Evolutionary conservation across 192 early-diverging fungal species (phyloP), one percentile per base, ranked within the genome.

Genomic region (Umbelopsis sp.): DNA sequence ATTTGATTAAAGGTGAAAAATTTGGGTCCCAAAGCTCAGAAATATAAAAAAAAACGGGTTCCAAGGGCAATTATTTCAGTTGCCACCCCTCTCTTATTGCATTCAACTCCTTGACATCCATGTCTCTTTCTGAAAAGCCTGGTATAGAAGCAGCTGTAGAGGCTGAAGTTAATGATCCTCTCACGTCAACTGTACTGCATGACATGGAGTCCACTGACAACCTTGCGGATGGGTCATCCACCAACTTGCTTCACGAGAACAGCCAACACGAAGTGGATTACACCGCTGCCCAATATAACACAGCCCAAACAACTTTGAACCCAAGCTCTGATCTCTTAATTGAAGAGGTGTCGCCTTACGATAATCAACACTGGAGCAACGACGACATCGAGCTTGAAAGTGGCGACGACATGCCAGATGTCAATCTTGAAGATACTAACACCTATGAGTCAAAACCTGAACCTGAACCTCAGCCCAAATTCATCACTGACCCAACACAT

Each of bases 131-230:
- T 61, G 55, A 30, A 61, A 33, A 61, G 30, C 30, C 55, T 25
- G 55, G 30, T 35, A 25, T 61, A 37, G 55, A 61, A 35, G 37
- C 55, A 27, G 55, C 55, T 35, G 27, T 35, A 61, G 55, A 61
- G 18, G 30, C 55, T 61, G 55, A 61, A 18, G 15, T 37, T 35
- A 25, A 61, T 35, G 55, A 61, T 13, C 55, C 55, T 11, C 33
- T 61, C 16, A 61, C 55, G 10, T 61, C 55, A 18, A 33, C 55
- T 16, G 27, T 61, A 35, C 55, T 61, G 5, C 33, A 61, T 16
- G 55, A 61, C 33, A 61, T 61, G 16, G 55, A 61, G 6, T n/a
- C 30, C 18, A 16, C 12, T 61, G 55, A 61, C 11, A 25, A 35
- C 25, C 30, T 35, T 25, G 4, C 15, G 1, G 12, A 8, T 6